These are phyloP conservation scores for Naganishia cerealis DNA, from an alignment of 1,284 basidiomycete species.

Conservation along the genomic window DNA sequence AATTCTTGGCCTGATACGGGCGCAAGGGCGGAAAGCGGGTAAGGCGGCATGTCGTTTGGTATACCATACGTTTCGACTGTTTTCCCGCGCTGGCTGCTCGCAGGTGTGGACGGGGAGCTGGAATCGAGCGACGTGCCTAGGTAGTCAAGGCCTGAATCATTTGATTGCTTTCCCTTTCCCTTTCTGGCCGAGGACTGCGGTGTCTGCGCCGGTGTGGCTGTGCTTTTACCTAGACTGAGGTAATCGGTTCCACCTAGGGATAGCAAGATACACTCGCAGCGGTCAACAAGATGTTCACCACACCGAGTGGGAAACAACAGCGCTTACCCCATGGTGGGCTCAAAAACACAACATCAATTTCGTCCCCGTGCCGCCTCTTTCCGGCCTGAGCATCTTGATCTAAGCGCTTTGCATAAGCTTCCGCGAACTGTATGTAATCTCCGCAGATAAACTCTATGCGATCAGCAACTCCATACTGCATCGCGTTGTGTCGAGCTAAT, in stretches of 20 bases:
- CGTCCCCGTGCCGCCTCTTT: constrained; percentile 43
- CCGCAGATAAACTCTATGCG: constrained; percentile 89
- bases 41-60: constrained; percentile 47
- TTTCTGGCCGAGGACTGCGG: constrained; percentile 1
- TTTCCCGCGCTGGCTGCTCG: constrained; percentile 1
- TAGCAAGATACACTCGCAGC: neutral
- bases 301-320: constrained; percentile 59
- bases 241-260: constrained; percentile 48
- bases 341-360: constrained; percentile 82
- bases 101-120: constrained; percentile 42
- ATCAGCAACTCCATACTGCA: constrained; percentile 87
- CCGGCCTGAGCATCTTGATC: constrained; percentile 5
- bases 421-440: constrained; percentile 79
- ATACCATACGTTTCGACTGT: constrained; percentile 14
- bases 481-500: constrained; percentile 86
- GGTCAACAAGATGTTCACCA: constrained; percentile 14
- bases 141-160: constrained; percentile 11
- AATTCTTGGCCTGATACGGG: constrained; percentile 80
- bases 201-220: constrained; percentile 8
- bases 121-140: constrained; percentile 25
- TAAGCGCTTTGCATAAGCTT: constrained; percentile 57
- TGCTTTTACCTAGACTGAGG: constrained; percentile 36
- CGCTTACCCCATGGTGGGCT: constrained; percentile 92
- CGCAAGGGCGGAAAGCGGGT: constrained; percentile 68
- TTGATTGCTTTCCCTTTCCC: constrained; percentile 19